Evolutionary conservation across 371 early-diverging fungal species (phyloP), one percentile per base, ranked within the genome.

Genomic region (Rhizopus delemar): DNA sequence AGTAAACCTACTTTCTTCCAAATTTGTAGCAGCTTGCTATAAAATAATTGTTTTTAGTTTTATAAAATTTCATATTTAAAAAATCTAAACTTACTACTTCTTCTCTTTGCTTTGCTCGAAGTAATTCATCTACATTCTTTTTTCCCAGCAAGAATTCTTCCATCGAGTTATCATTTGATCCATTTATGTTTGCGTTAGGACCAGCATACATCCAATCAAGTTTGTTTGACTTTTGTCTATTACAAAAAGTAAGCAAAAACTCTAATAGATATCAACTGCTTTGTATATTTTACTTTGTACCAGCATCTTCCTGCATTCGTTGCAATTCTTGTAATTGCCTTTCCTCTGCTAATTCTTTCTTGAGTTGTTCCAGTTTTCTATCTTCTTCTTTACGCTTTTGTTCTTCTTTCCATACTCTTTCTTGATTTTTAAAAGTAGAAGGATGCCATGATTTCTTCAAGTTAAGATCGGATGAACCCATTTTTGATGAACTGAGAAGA

Each of bases 391-490:
- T 85, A 29, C 89, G 90, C 53, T 90, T 86, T 41, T 83, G 83
- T 68, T 96, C 96, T 59, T 85, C 87, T 65, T 94, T 89, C 92
- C 96, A 96, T 45, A 96, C 92, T 69, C 86, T 83, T 66, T 94
- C 95, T 72, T 90, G 91, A 74, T 95, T 95, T 36, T 89, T 86
- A 61, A 91, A 84, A 31, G 96, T 95, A 54, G 82, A 83, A 59
- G 98, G 95, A 87, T 97, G 97, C 97, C 97, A 97, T 38, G 92
- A 92, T 76, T 97, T 98, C 86, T 97, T 96, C 82, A 97, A 62
- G 56, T 74, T 72, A 59, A 89, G 83, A 81, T 89, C 89, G 32
- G 86, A 86, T 65, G 86, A 86, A 69, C 87, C 87, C 85, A 87
- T 85, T 35, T 5, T 56, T 16, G 29, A 32, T 6, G 34, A 83